A percentile compares a stretch with the other conserved stretches of the same genome.
Conservation (phyloP, 352 stramenopile genomes). For the Phytopythium ostracodes region DNA sequence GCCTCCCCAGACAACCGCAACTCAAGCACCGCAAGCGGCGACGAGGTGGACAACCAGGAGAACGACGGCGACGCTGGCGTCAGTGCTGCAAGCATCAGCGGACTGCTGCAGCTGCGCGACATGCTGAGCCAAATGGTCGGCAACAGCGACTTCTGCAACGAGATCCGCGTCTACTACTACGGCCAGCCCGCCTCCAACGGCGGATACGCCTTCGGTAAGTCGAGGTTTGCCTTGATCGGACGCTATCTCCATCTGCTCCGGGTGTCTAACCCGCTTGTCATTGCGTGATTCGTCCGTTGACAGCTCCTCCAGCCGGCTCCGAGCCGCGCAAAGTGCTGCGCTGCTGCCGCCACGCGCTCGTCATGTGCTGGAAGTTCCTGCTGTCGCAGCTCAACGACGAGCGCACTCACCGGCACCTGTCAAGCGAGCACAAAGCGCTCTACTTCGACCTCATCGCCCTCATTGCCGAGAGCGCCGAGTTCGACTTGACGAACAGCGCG, state of each 20-base stretch:
- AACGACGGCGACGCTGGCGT: slow-evolving; percentile 28
- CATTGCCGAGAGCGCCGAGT: slow-evolving; percentile 66
- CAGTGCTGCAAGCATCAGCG: not conserved
- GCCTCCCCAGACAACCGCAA: not conserved
- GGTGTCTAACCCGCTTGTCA: no score
- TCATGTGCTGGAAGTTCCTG: slow-evolving; percentile 67
- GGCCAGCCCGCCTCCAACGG: slow-evolving; percentile 14
- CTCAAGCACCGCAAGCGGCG: not conserved
- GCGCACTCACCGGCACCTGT: slow-evolving; percentile 11
- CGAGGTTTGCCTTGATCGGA: no score
- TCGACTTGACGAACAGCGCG: slow-evolving; percentile 29
- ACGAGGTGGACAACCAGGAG: slow-evolving; percentile 5
- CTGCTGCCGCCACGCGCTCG: slow-evolving; percentile 49
- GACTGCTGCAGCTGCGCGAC: slow-evolving; percentile 11
- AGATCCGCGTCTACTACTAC: slow-evolving; percentile 54
- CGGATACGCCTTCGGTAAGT: slow-evolving; percentile 12
- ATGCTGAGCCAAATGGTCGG: slow-evolving; percentile 57
- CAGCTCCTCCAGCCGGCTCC: slow-evolving; percentile 8
- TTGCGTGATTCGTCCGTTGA: not conserved
- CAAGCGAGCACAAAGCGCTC: slow-evolving; percentile 38
- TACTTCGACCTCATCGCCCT: slow-evolving; percentile 63
- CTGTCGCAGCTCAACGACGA: slow-evolving; percentile 58
- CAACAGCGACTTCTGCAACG: slow-evolving; percentile 40
- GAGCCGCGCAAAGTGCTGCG: slow-evolving; percentile 47
- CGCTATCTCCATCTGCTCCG: not conserved